Conservation (phyloP, 2,329 filamentous ascomycete species). For the Diaporthe sp. region DNA sequence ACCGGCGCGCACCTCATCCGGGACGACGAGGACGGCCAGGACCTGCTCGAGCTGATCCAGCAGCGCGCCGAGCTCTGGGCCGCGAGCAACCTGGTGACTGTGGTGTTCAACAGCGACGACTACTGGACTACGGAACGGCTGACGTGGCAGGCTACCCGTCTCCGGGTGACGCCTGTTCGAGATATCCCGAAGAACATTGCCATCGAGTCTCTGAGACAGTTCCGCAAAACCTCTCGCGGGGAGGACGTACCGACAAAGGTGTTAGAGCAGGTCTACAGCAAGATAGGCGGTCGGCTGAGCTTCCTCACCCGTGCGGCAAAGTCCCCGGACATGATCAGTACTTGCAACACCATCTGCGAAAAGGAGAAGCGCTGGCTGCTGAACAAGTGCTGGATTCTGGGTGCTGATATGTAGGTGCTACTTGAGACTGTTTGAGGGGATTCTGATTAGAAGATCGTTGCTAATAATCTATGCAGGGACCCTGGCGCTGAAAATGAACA, state of each 20-base stretch:
- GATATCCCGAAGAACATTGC: constrained; percentile 87
- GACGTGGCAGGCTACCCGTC: constrained; percentile 91
- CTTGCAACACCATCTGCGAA: constrained; percentile 76
- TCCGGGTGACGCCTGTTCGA: constrained; percentile 90
- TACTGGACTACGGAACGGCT: constrained; percentile 98
- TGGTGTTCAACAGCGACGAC: constrained; percentile 96
- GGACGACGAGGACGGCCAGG: constrained; percentile 90
- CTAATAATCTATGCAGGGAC: neutral
- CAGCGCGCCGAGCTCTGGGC: constrained; percentile 98
- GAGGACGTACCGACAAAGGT: constrained; percentile 68
- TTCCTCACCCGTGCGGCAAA: constrained; percentile 94
- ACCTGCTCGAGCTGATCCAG: constrained; percentile 95
- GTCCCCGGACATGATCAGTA: constrained; percentile 81
- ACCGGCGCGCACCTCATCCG: constrained; percentile 97
- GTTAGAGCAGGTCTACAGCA: constrained; percentile 85
- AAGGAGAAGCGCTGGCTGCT: constrained; percentile 82
- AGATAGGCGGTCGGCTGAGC: constrained; percentile 87
- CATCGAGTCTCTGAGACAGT: constrained; percentile 80
- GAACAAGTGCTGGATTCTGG: constrained; percentile 82
- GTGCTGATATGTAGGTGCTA: constrained; percentile 67
- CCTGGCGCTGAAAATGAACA: constrained; percentile 17
- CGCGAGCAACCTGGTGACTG: constrained; percentile 88
- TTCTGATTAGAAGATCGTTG: neutral
- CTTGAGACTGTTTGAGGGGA: neutral
- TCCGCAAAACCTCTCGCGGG: constrained; percentile 83